Evolutionary conservation across 148 eudicot genomes (phyloP), one percentile per base, ranked within the genome.

Genomic region (Rhododendron kiyosumense): DNA sequence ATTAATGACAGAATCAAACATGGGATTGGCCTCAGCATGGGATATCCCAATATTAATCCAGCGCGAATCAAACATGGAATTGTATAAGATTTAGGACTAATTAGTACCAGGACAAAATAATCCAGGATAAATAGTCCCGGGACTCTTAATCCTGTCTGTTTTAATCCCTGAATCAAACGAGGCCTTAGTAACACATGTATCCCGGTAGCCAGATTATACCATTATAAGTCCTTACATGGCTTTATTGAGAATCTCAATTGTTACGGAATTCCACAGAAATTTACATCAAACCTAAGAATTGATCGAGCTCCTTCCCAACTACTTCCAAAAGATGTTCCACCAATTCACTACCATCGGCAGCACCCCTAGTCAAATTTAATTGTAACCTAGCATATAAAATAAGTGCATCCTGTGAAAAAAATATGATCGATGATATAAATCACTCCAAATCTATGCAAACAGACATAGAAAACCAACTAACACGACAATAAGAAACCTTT

Each of bases 301-400:
- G 98, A 92, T 97, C 99, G 61, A 97, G 93, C 83, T 97, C 99
- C 91, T 90, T 94, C 87, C 91, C 88, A 67, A 97, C 81, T 41
- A 95, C 86, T 86, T 95, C 97, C 86, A 92, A 86, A 87, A 97
- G 93, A 89, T 95, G 95, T 91, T 94, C 96, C 5, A 93, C 91
- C 84, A 97, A 86, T 87, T 91, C 87, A 90, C 89, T 86, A 48
- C 94, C 96, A 84, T 93, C 94, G 84, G 86, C 91, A 86, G 87
- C 87, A 57, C 92, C 94, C 86, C 98, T 93, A 41, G 91, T 91
- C 85, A 97, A 87, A 84, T 91, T 96, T 83, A 97, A 73, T 85
- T 97, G 99, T 85, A 97, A 86, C 92, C 93, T 93, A 61, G 90
- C 92, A 87, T 97, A 97, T 89, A 90, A 85, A 81, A 93, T 90